These are phyloP conservation scores for Apophysomyces ossiformis DNA, from an alignment of 371 early-diverging fungal genomes.

Conservation along the genomic window DNA sequence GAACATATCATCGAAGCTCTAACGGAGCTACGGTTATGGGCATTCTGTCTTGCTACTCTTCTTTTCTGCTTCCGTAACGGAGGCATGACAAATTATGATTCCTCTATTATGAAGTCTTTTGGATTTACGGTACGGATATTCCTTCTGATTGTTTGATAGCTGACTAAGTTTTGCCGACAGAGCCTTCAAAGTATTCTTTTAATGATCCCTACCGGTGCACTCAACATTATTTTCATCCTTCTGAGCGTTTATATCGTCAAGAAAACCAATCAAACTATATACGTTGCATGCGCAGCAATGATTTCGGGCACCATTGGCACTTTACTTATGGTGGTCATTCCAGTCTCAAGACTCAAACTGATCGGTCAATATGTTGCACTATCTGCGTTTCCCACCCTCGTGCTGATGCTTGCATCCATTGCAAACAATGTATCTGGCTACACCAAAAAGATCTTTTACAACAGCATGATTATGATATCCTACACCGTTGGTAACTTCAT, in stretches of 20 bases:
- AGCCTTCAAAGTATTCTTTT: conserved; percentile 36
- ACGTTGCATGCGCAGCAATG: conserved; percentile 32
- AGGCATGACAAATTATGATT: conserved; percentile 31
- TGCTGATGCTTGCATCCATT: conserved; percentile 15
- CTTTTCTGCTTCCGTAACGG: conserved; percentile 44
- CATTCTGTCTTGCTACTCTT: conserved; percentile 23
- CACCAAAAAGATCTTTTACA: conserved; percentile 24
- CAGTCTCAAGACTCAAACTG: conserved; percentile 19
- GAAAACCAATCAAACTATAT: conserved; percentile 32
- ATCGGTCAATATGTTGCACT: conserved; percentile 15
- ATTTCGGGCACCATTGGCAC: conserved; percentile 35
- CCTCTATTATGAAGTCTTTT: conserved; percentile 25
- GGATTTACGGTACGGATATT: conserved; percentile 21
- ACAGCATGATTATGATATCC: conserved; percentile 7
- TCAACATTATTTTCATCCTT: conserved; percentile 35
- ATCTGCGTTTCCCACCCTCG: conserved; percentile 9
- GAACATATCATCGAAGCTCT: conserved; percentile 30
- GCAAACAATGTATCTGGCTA: conserved; percentile 18
- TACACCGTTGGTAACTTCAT: conserved; percentile 26
- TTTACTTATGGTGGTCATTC: conserved; percentile 36
- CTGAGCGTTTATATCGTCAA: conserved; percentile 20
- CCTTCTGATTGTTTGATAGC: background rate
- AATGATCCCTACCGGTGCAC: conserved; percentile 34
- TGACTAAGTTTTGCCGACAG: conserved; percentile 15
- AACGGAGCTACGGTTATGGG: conserved; percentile 26